These are phyloP conservation scores for Spirogloea muscicola DNA, from an alignment of 139 green algal genomes.

Conservation along the genomic window DNA sequence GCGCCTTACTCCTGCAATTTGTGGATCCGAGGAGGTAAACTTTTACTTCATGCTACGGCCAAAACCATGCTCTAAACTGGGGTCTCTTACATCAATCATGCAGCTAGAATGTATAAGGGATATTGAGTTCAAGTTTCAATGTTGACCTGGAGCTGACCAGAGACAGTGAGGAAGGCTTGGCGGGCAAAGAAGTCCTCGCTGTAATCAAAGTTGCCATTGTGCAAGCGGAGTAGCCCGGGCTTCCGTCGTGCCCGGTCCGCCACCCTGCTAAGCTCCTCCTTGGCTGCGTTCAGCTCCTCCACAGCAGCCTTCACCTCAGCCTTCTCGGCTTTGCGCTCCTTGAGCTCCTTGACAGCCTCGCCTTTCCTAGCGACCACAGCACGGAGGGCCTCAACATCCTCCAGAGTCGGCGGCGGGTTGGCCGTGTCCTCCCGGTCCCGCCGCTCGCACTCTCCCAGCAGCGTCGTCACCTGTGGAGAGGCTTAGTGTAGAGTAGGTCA, in stretches of 20 bases:
- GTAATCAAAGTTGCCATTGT: slow-evolving; percentile 72
- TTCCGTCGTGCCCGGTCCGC: slow-evolving; percentile 52
- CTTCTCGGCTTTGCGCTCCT: slow-evolving; percentile 73
- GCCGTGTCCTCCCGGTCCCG: slow-evolving; percentile 8
- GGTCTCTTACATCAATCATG: too few relatives aligned
- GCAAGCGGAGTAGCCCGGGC: slow-evolving; percentile 39
- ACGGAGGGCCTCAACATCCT: slow-evolving; percentile 55
- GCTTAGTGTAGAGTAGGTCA: neutral
- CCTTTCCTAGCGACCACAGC: slow-evolving; percentile 43
- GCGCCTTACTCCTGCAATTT: too few relatives aligned
- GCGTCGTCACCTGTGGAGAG: slow-evolving; percentile 67
- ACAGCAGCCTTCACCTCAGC: slow-evolving; percentile 38
- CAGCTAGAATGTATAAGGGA: too few relatives aligned
- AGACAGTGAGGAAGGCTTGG: slow-evolving; percentile 86
- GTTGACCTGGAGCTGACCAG: slow-evolving; percentile 74
- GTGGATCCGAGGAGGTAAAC: too few relatives aligned
- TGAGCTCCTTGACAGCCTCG: slow-evolving; percentile 51
- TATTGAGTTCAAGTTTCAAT: neutral
- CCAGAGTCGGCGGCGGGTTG: slow-evolving; percentile 25
- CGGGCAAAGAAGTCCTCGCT: slow-evolving; percentile 90
- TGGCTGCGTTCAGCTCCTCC: slow-evolving; percentile 45
- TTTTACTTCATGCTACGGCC: too few relatives aligned
- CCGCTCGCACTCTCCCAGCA: slow-evolving; percentile 54
- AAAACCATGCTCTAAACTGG: too few relatives aligned
- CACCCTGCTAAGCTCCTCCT: slow-evolving; percentile 62